Conservation (phyloP, 805 yeast genomes). For the Cyberlindnera nakhonratchasimensis region DNA sequence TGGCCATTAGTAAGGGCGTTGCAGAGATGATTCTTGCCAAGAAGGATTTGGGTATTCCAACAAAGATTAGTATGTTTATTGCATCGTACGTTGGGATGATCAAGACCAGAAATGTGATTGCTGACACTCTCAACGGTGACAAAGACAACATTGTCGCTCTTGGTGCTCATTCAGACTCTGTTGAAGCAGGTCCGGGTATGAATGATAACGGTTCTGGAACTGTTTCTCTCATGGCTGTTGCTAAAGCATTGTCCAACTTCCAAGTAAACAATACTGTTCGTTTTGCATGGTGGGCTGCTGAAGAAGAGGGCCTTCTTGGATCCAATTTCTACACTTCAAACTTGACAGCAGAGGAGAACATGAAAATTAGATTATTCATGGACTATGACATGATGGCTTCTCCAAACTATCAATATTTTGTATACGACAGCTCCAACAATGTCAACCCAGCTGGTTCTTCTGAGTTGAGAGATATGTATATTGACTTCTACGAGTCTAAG, state of each 20-base stretch:
- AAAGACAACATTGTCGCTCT: conserved; percentile 80
- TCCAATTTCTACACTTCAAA: conserved; percentile 72
- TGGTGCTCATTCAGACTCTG: conserved; percentile 94
- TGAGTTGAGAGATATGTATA: conserved; percentile 63
- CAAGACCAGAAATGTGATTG: conserved; percentile 73
- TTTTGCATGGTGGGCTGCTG: conserved; percentile 98
- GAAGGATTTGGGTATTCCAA: conserved; percentile 21
- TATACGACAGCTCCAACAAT: conserved; percentile 70
- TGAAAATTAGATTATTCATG: conserved; percentile 84
- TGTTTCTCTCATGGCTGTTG: conserved; percentile 79
- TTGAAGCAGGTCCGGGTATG: conserved; percentile 89
- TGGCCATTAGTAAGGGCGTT: conserved; percentile 52
- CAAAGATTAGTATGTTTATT: conserved; percentile 43
- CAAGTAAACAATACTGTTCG: conserved; percentile 82
- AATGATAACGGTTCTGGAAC: conserved; percentile 96
- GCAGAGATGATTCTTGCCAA: conserved; percentile 27
- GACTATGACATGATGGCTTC: conserved; percentile 99
- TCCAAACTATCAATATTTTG: conserved; percentile 86
- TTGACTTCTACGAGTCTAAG: conserved; percentile 60
- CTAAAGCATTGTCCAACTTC: conserved; percentile 72
- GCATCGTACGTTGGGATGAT: conserved; percentile 67
- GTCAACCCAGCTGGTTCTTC: conserved; percentile 88
- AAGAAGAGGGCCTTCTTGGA: conserved; percentile 92
- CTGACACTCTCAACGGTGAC: conserved; percentile 82
- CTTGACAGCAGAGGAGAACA: conserved; percentile 65